A percentile compares a stretch with the other conserved stretches of the same genome.
These are phyloP conservation scores for Aspergillus olivimuriae DNA, from an alignment of 495 filamentous ascomycete species.

Conservation along the genomic window DNA sequence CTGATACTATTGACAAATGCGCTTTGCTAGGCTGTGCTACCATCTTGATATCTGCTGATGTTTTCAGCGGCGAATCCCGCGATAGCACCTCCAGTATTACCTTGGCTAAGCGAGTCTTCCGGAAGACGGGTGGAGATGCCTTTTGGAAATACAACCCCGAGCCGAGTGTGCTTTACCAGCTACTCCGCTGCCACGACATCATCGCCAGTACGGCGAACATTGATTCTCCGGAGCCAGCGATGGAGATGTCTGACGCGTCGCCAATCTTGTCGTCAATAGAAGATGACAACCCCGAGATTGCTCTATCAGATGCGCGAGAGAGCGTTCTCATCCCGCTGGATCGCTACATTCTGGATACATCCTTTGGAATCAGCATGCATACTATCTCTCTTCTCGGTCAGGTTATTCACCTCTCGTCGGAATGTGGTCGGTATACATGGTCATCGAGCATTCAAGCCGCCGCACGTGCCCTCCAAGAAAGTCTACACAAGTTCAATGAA, in stretches of 20 bases:
- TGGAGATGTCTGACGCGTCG: too few species aligned
- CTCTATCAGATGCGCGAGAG: background rate
- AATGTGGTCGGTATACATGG: background rate
- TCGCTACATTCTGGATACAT: background rate
- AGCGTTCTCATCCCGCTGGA: background rate
- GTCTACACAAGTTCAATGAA: background rate
- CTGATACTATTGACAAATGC: background rate
- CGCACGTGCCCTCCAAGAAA: background rate
- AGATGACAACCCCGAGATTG: too few species aligned
- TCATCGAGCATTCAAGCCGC: background rate
- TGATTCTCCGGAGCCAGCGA: too few species aligned
- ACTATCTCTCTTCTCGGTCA: background rate
- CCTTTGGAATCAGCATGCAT: constrained; percentile 10
- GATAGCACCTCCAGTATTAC: background rate
- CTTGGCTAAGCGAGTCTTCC: background rate
- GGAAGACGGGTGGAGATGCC: background rate
- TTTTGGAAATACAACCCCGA: background rate
- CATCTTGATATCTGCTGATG: background rate
- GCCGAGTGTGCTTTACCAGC: background rate
- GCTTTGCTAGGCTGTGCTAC: background rate
- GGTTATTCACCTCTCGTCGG: background rate
- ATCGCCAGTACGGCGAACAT: background rate
- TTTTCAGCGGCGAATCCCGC: background rate
- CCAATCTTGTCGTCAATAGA: too few species aligned
- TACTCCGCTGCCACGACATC: background rate